Conservation (phyloP, 2,329 filamentous ascomycete genomes). For the Alternaria triticina region DNA sequence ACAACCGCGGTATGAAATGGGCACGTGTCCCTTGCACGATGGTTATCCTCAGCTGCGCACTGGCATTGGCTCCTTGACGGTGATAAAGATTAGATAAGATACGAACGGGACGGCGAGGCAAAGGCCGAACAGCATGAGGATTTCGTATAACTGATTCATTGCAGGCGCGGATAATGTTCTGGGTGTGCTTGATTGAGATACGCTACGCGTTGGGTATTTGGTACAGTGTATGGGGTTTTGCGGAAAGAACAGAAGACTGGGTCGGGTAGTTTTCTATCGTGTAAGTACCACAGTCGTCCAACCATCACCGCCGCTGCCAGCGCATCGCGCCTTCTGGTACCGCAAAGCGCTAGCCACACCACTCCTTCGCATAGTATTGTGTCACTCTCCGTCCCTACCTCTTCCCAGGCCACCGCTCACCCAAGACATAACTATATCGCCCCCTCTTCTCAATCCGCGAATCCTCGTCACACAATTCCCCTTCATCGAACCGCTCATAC, state of each 20-base stretch:
- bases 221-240: not conserved
- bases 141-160: not conserved
- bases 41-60: not conserved
- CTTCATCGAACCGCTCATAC: conserved; percentile 2
- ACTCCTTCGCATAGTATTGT: too few species aligned
- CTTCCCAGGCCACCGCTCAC: not conserved
- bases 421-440: conserved; percentile 6
- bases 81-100: not conserved
- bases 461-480: not conserved
- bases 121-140: not conserved
- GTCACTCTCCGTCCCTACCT: too few species aligned
- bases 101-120: not conserved
- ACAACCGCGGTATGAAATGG: not conserved
- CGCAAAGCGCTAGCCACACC: not conserved
- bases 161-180: too few species aligned
- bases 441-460: conserved; percentile 4
- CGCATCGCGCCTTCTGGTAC: not conserved
- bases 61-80: not conserved
- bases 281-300: not conserved
- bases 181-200: not conserved
- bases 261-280: not conserved
- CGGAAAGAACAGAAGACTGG: not conserved
- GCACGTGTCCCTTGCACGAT: not conserved
- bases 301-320: not conserved
- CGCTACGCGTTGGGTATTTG: not conserved